Evolutionary conservation across 2,329 filamentous ascomycete genomes (phyloP).

Genomic region (Arachnomyces sp.): DNA sequence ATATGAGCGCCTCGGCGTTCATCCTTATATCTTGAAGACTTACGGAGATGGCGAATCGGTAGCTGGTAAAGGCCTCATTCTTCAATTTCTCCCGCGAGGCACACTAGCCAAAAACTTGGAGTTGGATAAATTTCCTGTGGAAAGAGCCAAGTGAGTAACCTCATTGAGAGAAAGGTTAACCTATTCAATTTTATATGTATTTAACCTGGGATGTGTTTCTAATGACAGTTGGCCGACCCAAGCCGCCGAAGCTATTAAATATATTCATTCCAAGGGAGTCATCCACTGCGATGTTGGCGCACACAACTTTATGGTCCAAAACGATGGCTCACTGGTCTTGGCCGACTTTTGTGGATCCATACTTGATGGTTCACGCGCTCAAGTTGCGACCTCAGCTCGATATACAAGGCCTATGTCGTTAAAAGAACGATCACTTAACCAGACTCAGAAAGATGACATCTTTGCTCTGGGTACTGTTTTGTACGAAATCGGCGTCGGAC

Average conservation of each 20-base stretch:
- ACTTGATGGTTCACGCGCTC: constrained; percentile 1
- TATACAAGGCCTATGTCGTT: constrained; percentile 1
- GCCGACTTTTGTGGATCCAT: constrained; percentile 9
- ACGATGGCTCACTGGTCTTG: neutral
- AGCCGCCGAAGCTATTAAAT: neutral
- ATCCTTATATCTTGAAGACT: too few species aligned
- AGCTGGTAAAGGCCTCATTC: too few species aligned
- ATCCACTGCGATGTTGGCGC: constrained; percentile 4
- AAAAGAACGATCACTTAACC: neutral
- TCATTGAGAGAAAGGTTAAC: too few species aligned
- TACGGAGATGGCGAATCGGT: too few species aligned
- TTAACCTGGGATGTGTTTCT: too few species aligned
- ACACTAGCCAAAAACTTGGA: too few species aligned
- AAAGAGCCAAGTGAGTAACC: too few species aligned
- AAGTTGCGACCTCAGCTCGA: neutral
- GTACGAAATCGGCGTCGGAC: constrained; percentile 3
- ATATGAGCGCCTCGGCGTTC: too few species aligned
- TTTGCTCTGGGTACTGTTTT: constrained; percentile 6
- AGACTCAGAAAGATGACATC: constrained; percentile 3
- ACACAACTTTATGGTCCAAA: constrained; percentile 2
- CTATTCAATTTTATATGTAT: too few species aligned
- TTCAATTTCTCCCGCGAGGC: too few species aligned
- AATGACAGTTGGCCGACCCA: constrained; percentile 1
- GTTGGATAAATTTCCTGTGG: too few species aligned
- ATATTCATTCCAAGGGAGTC: constrained; percentile 1